Percentiles rank a stretch among this genome's conserved stretches.
Conservation (phyloP, 192 early-diverging fungal genomes). For the Backusella macrospora region DNA sequence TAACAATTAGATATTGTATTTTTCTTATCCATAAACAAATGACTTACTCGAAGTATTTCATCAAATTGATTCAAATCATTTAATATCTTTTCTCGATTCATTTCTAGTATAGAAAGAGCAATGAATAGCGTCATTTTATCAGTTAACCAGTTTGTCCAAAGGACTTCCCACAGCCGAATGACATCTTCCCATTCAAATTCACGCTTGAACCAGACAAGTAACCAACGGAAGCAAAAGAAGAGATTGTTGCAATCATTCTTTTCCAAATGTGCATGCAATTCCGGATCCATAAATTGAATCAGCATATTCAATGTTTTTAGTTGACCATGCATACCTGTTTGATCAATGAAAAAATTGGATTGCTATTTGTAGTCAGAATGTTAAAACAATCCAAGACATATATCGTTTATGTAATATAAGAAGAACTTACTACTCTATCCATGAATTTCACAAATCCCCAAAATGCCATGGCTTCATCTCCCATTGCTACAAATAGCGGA, state of each 20-base stretch:
- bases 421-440: constrained; percentile 70
- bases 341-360: constrained; percentile 89
- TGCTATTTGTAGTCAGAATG: constrained; percentile 43
- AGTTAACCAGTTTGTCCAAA: constrained; percentile 75
- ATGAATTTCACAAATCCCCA: constrained; percentile 92
- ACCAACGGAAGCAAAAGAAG: constrained; percentile 98
- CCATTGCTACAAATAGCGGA: constrained; percentile 89
- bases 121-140: constrained; percentile 89
- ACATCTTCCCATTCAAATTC: constrained; percentile 92
- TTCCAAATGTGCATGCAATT: constrained; percentile 75
- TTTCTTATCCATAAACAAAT: not conserved
- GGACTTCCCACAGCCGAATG: constrained; percentile 86
- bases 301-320: constrained; percentile 76
- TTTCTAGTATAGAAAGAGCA: constrained; percentile 87
- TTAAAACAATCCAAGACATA: not conserved
- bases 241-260: constrained; percentile 81
- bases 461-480: constrained; percentile 90
- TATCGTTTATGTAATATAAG: not conserved
- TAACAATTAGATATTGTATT: not conserved
- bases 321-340: constrained; percentile 91
- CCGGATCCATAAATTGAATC: constrained; percentile 85
- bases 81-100: constrained; percentile 75
- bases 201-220: constrained; percentile 95
- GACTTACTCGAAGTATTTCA: constrained; percentile 79
- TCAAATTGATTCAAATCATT: constrained; percentile 83